Conservation (phyloP, 2,329 filamentous ascomycete species). For the Leptographium galeiforme region DNA sequence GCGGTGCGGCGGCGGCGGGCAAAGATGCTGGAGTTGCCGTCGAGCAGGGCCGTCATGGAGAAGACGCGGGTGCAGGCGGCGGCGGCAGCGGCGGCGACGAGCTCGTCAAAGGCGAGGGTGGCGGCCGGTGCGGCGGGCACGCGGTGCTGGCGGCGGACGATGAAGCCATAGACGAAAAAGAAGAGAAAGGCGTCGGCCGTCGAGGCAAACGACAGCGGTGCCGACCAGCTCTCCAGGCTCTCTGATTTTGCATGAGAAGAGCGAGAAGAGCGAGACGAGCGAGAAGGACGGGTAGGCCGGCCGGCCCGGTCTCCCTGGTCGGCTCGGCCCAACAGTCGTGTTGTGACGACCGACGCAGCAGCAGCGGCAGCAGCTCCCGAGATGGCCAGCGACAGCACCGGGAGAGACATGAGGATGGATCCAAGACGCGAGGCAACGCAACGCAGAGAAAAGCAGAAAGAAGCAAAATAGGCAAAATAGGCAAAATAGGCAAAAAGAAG, state of each 20-base stretch:
- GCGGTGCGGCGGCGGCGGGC: slow-evolving; percentile 75
- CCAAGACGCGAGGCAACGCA: neutral
- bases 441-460: neutral
- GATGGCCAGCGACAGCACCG: slow-evolving; percentile 67
- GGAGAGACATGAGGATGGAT: slow-evolving; percentile 31
- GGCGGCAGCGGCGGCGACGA: slow-evolving; percentile 21
- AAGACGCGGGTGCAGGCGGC: slow-evolving; percentile 34
- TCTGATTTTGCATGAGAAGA: too few species aligned
- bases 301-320: too few species aligned
- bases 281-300: too few species aligned
- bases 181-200: slow-evolving; percentile 67
- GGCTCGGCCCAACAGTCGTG: slow-evolving; percentile 51
- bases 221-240: neutral
- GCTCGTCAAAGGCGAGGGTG: slow-evolving; percentile 20
- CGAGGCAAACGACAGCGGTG: slow-evolving; percentile 14
- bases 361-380: slow-evolving; percentile 69
- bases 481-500: too few species aligned
- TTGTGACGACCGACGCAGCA: slow-evolving; percentile 63
- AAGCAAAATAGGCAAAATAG: too few species aligned
- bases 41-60: slow-evolving; percentile 23
- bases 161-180: slow-evolving; percentile 62
- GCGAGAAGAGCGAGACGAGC: too few species aligned
- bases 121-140: slow-evolving; percentile 2
- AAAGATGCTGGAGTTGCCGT: slow-evolving; percentile 51
- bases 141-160: slow-evolving; percentile 14